These are phyloP conservation scores for Lactarius psammicola DNA, from an alignment of 768 basidiomycete species.

Conservation along the genomic window DNA sequence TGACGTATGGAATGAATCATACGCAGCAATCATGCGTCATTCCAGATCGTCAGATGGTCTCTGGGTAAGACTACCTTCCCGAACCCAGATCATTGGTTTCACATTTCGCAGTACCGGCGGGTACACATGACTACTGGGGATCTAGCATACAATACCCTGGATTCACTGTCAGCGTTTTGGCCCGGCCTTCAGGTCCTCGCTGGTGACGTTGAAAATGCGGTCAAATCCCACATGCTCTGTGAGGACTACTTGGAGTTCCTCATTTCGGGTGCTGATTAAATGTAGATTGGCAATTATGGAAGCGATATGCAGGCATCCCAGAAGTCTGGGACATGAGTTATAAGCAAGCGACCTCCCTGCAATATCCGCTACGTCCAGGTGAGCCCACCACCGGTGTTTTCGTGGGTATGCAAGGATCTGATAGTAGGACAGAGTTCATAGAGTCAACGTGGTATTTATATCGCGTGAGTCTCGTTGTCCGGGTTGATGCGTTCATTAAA, in stretches of 20 bases:
- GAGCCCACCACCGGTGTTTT: neutral
- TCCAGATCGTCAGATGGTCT: conserved; percentile 80
- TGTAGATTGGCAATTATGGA: conserved; percentile 91
- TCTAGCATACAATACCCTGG: conserved; percentile 72
- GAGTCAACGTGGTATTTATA: conserved; percentile 98
- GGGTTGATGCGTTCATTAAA: conserved; percentile 9
- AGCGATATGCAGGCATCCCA: conserved; percentile 80
- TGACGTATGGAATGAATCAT: conserved; percentile 41
- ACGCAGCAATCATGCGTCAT: conserved; percentile 64
- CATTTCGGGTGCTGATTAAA: conserved; percentile 11
- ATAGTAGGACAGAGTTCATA: conserved; percentile 64
- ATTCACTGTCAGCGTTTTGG: conserved; percentile 95
- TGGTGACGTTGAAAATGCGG: conserved; percentile 85
- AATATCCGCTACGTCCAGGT: conserved; percentile 79
- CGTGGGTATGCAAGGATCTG: neutral
- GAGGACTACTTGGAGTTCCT: conserved; percentile 31
- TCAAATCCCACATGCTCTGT: conserved; percentile 91
- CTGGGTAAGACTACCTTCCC: conserved; percentile 55
- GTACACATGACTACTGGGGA: conserved; percentile 71
- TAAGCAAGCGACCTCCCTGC: conserved; percentile 66
- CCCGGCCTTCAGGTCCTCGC: conserved; percentile 91
- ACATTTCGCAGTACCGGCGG: conserved; percentile 64
- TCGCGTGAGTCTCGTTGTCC: conserved; percentile 49
- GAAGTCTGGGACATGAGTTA: conserved; percentile 88
- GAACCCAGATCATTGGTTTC: neutral